Base-by-base conservation (phyloP, 2,329 filamentous ascomycete genomes). In the Cladophialophora chaetospira region DNA sequence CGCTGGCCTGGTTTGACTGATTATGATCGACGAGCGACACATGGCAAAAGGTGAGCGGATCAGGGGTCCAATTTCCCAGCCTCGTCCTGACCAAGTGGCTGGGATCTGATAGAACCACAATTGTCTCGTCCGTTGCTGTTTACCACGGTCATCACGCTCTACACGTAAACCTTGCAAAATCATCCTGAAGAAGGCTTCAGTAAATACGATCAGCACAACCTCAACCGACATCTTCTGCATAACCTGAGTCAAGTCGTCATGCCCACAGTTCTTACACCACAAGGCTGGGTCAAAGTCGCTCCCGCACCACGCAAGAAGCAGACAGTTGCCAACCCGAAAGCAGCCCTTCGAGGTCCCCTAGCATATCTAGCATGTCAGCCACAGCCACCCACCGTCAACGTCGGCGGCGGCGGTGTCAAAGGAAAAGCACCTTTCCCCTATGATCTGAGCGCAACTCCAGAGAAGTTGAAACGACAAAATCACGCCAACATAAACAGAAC, bases 271-370 rank as follows among this genome's bases (percentile, higher is more conserved):
- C 60, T 62, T 50, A 62, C 60, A 5, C 57, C 60, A 10, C 60
- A 62, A 38, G 60, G 60, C 31, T 62, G 60, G 60, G 60, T 62
- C 43, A 62, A 62, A 50, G 60, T 62, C 10, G 57, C 57, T 4
- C 44, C 53, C n/a, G 26, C 50, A 13, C 44, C 56, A 19, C 53
- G 40, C 36, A 55, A 57, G 23, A 57, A 47, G 48, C 44, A 29
- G 25, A 5, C 43, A 9, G 49, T 28, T 33, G 10, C 13, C 13
- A 53, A 62, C 19, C 60, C 60, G 5, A 43, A 42, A 3, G 46
- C 28, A 17, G 46, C 50, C 5, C 47, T 62, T 8, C 53, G 51
- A 38, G 60, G 60, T 10, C 57, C 60, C 23, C 29, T 62, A 10
- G 53, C 56, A 29, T 62, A 62, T 43, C 40, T 62, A 29, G 55